phyloP scores from a whole-genome alignment of 805 yeast genomes.

The Pichia exigua region DNA sequence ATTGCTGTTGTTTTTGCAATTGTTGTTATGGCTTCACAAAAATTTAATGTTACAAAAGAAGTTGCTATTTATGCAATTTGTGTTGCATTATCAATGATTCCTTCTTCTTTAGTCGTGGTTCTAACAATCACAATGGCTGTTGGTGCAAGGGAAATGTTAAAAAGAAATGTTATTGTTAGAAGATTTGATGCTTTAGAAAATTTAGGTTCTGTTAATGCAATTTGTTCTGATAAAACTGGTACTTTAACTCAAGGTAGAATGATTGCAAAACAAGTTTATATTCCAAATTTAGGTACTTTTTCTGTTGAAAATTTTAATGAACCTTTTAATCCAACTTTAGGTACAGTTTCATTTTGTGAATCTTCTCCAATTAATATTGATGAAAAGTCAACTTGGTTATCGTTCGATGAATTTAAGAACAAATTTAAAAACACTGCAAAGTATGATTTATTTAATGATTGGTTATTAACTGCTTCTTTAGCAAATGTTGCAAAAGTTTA shows the following conservation, averaged over 20 bases:
- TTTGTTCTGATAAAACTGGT: conserved; percentile 80
- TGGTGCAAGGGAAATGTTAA: conserved; percentile 68
- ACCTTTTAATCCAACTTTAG: conserved; percentile 58
- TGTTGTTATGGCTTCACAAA: conserved; percentile 80
- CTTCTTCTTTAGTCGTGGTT: conserved; percentile 72
- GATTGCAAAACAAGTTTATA: conserved; percentile 65
- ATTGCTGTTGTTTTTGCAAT: conserved; percentile 83
- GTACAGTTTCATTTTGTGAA: conserved; percentile 33
- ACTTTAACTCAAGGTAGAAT: conserved; percentile 75
- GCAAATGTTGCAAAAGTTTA: conserved; percentile 73
- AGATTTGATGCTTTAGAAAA: conserved; percentile 74
- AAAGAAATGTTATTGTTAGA: conserved; percentile 63
- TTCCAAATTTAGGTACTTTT: conserved; percentile 55
- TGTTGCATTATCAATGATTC: conserved; percentile 75
- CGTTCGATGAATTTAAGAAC: conserved; percentile 18
- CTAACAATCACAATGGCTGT: conserved; percentile 82
- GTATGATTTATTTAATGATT: conserved; percentile 31
- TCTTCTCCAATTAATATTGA: conserved; percentile 32
- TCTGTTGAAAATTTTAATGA: conserved; percentile 47
- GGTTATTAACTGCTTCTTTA: conserved; percentile 61
- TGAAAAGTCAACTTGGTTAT: conserved; percentile 22
- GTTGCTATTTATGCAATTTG: conserved; percentile 87
- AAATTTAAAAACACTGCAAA: conserved; percentile 12
- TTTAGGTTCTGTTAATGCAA: conserved; percentile 69
- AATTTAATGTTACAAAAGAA: conserved; percentile 62